Evolutionary conservation across 176 grass and related monocot genomes (phyloP).

Genomic region (Hsuehochloa calcarea): DNA sequence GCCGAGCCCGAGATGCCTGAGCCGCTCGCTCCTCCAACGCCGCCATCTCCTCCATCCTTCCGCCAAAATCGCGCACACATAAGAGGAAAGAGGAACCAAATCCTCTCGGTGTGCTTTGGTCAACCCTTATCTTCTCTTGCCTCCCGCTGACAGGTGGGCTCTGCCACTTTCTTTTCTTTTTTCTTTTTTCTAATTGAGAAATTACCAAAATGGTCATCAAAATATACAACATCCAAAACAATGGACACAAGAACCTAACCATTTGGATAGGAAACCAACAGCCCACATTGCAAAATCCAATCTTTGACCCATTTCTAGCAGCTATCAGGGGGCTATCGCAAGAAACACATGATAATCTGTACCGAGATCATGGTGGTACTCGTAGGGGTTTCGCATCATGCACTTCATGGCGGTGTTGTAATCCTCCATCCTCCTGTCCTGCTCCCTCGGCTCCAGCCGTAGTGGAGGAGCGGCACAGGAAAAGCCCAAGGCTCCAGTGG

Average conservation of each 20-base stretch:
- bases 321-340: not conserved
- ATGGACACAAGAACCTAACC: not conserved
- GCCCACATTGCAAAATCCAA: not conserved
- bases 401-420: constrained; percentile 85
- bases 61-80: too few relatives aligned
- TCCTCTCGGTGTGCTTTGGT: too few relatives aligned
- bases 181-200: too few relatives aligned
- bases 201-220: too few relatives aligned
- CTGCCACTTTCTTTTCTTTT: too few relatives aligned
- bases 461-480: constrained; percentile 47
- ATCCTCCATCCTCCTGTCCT: constrained; percentile 56
- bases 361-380: constrained; percentile 85
- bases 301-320: not conserved
- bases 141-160: too few relatives aligned
- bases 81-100: too few relatives aligned
- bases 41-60: too few relatives aligned
- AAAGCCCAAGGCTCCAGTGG: not conserved
- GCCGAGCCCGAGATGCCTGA: too few relatives aligned
- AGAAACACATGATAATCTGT: not conserved
- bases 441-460: constrained; percentile 26
- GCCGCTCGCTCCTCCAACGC: too few relatives aligned
- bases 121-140: too few relatives aligned
- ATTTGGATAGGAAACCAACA: not conserved
- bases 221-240: too few relatives aligned
- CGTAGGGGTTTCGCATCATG: constrained; percentile 87